These are phyloP conservation scores for Escallonia rubra DNA, from an alignment of 129 eudicot genomes.

Conservation along the genomic window DNA sequence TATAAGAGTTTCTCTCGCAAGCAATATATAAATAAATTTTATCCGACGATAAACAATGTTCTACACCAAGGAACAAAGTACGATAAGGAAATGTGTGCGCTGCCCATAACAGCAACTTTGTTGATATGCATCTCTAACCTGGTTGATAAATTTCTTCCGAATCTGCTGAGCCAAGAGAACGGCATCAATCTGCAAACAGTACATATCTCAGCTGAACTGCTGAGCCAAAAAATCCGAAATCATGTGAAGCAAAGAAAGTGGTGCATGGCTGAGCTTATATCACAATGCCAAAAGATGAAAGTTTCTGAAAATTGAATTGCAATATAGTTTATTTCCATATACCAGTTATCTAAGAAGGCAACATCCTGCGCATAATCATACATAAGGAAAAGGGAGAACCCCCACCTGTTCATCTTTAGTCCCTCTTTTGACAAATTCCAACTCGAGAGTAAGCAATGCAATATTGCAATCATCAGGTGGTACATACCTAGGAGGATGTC, in stretches of 20 bases:
- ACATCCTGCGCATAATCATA: neutral
- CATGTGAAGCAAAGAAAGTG: too few species aligned
- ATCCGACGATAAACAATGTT: too few species aligned
- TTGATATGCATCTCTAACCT: slow-evolving; percentile 37
- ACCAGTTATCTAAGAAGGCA: neutral
- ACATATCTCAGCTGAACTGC: slow-evolving; percentile 5
- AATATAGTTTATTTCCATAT: neutral
- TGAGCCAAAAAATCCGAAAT: neutral
- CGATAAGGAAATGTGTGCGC: too few species aligned
- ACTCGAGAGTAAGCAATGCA: slow-evolving; percentile 80
- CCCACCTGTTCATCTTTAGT: slow-evolving; percentile 74
- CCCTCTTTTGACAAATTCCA: slow-evolving; percentile 85
- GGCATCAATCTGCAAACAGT: slow-evolving; percentile 76
- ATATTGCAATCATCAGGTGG: slow-evolving; percentile 81
- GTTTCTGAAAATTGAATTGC: neutral
- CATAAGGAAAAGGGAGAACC: neutral
- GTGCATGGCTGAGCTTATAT: neutral
- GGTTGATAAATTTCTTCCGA: slow-evolving; percentile 63
- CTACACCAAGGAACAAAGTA: too few species aligned
- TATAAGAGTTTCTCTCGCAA: too few species aligned
- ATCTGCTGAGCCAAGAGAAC: slow-evolving; percentile 57
- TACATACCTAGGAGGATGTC: slow-evolving; percentile 42
- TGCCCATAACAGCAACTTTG: neutral
- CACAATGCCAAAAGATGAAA: neutral
- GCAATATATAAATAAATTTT: too few species aligned